Evolutionary conservation across 257 asterid species (phyloP), one percentile per base, ranked within the genome.

Genomic region (Euphrasia confusa): DNA sequence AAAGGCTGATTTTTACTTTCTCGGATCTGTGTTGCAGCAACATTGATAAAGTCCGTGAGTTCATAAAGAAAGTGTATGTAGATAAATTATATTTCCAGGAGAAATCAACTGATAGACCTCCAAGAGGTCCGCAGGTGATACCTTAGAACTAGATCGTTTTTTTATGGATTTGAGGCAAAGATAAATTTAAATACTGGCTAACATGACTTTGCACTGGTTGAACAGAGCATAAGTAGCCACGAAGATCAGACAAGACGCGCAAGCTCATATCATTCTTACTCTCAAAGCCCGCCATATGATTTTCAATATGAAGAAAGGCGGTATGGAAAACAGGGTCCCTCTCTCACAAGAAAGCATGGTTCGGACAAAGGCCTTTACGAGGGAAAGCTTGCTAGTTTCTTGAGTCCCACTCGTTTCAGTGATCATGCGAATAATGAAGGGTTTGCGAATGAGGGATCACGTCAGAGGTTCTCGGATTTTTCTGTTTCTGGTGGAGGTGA

Each of bases 201-300:
- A 72, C 63, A 18, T 63, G 49, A 68, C 64, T 44, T 15, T 76
- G 70, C 10, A 28, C 68, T 59, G 70, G 57, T 50, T 81, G 67
- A 42, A 67, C 84, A 86, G 95, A 81, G 79, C 68, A 75, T 79
- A 68, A 75, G 88, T 78, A 80, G 75, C 78, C 84, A 71, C 49
- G 93, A 82, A 72, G 95, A 84, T 33, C 93, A 86, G 66, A 75
- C 72, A 26, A 86, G 97, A 82, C 78, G 97, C 67, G 97, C 98
- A 71, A 92, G 95, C 78, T 92, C 98, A 47, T 92, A 88, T 71
- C 98, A 92, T 76, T 92, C 98, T 66, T 88, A 71, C 77, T 92
- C 98, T 58, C 98, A 88, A 80, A 92, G 98, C 72, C 98, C 98
- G 3, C 97, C 98, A 8, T 88, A 92, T 80, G 98, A 92, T 81